phyloP scores from a whole-genome alignment of 2,329 filamentous ascomycete genomes.

The Cytospora piceicola region DNA sequence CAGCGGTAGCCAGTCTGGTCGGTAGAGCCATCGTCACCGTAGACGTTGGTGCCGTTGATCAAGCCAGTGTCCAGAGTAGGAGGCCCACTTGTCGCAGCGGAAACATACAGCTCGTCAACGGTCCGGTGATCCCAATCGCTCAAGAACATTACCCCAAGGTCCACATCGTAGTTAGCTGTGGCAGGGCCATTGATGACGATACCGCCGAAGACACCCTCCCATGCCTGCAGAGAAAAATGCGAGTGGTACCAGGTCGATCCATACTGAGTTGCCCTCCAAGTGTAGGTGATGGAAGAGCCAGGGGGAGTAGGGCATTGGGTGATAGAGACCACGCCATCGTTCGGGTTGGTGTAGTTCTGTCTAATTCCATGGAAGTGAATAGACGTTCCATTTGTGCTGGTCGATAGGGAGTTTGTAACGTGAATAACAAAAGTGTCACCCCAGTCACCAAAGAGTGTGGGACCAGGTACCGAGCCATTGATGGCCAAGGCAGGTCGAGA shows the following conservation, averaged over 20 bases:
- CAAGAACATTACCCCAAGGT: slow-evolving; percentile 62
- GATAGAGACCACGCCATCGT: slow-evolving; percentile 45
- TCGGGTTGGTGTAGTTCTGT: slow-evolving; percentile 40
- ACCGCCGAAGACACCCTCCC: slow-evolving; percentile 61
- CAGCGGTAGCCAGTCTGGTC: slow-evolving; percentile 40
- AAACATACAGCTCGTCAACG: slow-evolving; percentile 42
- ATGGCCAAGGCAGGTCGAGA: slow-evolving; percentile 44
- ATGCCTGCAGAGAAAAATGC: slow-evolving; percentile 54
- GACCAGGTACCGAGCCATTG: slow-evolving; percentile 35
- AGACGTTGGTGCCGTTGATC: slow-evolving; percentile 50
- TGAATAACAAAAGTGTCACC: slow-evolving; percentile 43
- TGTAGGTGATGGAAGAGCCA: slow-evolving; percentile 58
- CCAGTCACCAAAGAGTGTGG: slow-evolving; percentile 38
- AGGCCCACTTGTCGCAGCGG: slow-evolving; percentile 38
- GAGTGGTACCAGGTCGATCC: slow-evolving; percentile 65
- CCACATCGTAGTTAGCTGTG: slow-evolving; percentile 62
- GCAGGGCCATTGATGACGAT: slow-evolving; percentile 65
- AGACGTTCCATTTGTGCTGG: slow-evolving; percentile 42
- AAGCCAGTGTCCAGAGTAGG: slow-evolving; percentile 48
- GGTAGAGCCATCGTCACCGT: slow-evolving; percentile 35
- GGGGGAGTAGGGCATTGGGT: slow-evolving; percentile 56
- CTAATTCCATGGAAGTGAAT: slow-evolving; percentile 48
- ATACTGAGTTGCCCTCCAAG: slow-evolving; percentile 58
- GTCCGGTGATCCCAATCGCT: slow-evolving; percentile 60
- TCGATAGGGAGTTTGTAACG: slow-evolving; percentile 41